A percentile compares a stretch with the other conserved stretches of the same genome.
These are phyloP conservation scores for Acer negundo DNA, from an alignment of 345 rosid genomes.

Conservation along the genomic window DNA sequence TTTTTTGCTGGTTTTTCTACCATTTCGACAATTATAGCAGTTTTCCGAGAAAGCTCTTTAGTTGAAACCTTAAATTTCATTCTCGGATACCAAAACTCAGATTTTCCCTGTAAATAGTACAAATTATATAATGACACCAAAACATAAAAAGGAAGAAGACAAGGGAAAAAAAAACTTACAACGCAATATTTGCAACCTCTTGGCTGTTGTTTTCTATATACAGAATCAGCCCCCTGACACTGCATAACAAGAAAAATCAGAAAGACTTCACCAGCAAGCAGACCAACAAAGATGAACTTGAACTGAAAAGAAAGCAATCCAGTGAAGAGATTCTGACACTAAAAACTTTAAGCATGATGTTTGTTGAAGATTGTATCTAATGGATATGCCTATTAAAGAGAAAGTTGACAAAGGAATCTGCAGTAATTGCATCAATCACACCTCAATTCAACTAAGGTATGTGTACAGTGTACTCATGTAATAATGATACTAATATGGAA, in stretches of 20 bases:
- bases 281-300: conserved; percentile 6
- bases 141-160: conserved; percentile 12
- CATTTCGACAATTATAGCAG: conserved; percentile 65
- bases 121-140: conserved; percentile 15
- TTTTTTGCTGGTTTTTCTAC: conserved; percentile 43
- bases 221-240: conserved; percentile 37
- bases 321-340: neutral
- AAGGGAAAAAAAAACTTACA: conserved; percentile 48
- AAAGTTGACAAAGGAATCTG: neutral
- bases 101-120: conserved; percentile 36
- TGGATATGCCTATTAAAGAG: neutral
- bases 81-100: conserved; percentile 58
- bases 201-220: conserved; percentile 33
- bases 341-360: neutral
- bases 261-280: conserved; percentile 10
- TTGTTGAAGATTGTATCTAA: neutral
- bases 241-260: conserved; percentile 26
- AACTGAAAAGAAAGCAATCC: neutral
- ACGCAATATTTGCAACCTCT: conserved; percentile 77
- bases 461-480: neutral
- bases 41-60: conserved; percentile 54
- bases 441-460: neutral
- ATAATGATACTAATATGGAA: neutral
- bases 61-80: conserved; percentile 75
- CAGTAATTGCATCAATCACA: neutral